A percentile compares a stretch with the other conserved stretches of the same genome.
Conservation (phyloP, 2,329 filamentous ascomycete genomes). For the Ophiocordyceps polyrhachis-furcata region DNA sequence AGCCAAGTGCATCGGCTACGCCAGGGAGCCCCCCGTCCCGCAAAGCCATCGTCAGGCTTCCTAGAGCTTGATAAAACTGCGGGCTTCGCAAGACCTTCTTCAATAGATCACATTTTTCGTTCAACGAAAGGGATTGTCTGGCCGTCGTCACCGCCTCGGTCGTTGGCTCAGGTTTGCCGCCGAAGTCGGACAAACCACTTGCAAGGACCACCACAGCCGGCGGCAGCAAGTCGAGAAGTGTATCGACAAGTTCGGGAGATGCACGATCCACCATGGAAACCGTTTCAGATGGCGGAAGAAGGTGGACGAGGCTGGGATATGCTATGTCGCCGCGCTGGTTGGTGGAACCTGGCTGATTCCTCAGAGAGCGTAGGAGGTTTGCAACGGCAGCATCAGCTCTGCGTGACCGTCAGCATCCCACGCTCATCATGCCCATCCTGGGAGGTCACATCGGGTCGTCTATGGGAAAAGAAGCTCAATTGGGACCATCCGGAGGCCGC, state of each 20-base stretch:
- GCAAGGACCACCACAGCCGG: conserved; percentile 60
- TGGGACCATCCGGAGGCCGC: conserved; percentile 13
- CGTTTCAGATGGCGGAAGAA: conserved; percentile 61
- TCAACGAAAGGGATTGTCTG: conserved; percentile 50
- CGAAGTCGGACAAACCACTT: conserved; percentile 39
- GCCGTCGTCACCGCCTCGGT: conserved; percentile 52
- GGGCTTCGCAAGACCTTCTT: conserved; percentile 72
- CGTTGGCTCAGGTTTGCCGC: conserved; percentile 44
- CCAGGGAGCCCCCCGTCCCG: conserved; percentile 80
- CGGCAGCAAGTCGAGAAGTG: conserved; percentile 61
- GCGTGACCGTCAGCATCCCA: neutral
- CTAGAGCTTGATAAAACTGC: conserved; percentile 75
- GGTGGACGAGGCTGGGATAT: conserved; percentile 72
- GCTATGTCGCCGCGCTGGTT: conserved; percentile 30
- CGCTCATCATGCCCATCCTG: neutral
- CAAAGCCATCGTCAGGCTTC: conserved; percentile 70
- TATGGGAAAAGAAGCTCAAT: conserved; percentile 11
- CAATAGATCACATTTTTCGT: conserved; percentile 65
- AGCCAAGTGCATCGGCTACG: conserved; percentile 67
- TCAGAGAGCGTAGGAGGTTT: conserved; percentile 73
- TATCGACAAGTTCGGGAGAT: conserved; percentile 49
- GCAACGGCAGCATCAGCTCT: conserved; percentile 64
- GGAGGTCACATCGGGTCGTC: conserved; percentile 6
- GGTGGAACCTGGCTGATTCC: conserved; percentile 29
- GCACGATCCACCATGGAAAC: conserved; percentile 53